A percentile compares a stretch with the other conserved stretches of the same genome.
Conservation (phyloP, 331 rosid species). For the Stylosanthes scabra region DNA sequence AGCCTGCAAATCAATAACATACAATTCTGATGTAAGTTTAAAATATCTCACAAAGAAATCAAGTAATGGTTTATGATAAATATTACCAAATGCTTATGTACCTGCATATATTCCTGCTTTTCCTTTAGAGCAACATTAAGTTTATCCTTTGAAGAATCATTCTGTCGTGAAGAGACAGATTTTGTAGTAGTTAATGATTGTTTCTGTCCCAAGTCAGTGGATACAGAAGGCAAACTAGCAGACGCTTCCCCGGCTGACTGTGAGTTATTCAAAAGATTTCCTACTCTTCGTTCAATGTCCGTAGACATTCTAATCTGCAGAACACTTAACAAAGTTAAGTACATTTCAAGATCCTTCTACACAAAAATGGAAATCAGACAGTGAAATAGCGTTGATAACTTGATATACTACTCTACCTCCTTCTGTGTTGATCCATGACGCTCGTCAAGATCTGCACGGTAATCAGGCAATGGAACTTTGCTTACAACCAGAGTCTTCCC, state of each 20-base stretch:
- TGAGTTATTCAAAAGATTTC: slow-evolving; percentile 74
- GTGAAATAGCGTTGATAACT: slow-evolving; percentile 16
- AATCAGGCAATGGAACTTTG: slow-evolving; percentile 93
- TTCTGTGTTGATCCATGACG: slow-evolving; percentile 92
- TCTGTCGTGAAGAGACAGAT: slow-evolving; percentile 43
- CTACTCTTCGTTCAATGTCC: slow-evolving; percentile 82
- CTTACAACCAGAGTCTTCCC: slow-evolving; percentile 91
- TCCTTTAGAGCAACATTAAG: slow-evolving; percentile 74
- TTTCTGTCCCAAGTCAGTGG: slow-evolving; percentile 51
- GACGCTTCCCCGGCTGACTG: slow-evolving; percentile 46
- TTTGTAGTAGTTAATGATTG: slow-evolving; percentile 42
- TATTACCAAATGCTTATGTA: slow-evolving; percentile 34
- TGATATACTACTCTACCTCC: slow-evolving; percentile 59
- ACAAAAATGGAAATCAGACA: slow-evolving; percentile 8
- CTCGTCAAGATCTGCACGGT: slow-evolving; percentile 97
- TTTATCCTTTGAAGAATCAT: slow-evolving; percentile 64
- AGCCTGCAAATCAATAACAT: slow-evolving; percentile 53
- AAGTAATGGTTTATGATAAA: slow-evolving; percentile 14
- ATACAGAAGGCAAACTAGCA: slow-evolving; percentile 43
- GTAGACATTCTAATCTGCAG: slow-evolving; percentile 86
- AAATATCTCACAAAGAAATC: slow-evolving; percentile 20
- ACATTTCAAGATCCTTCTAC: slow-evolving; percentile 14
- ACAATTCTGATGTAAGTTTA: slow-evolving; percentile 21
- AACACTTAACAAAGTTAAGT: slow-evolving; percentile 19
- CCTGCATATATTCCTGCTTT: slow-evolving; percentile 76